phyloP scores from a whole-genome alignment of 1,284 basidiomycete species.

The Mycosarcoma maydis region DNA sequence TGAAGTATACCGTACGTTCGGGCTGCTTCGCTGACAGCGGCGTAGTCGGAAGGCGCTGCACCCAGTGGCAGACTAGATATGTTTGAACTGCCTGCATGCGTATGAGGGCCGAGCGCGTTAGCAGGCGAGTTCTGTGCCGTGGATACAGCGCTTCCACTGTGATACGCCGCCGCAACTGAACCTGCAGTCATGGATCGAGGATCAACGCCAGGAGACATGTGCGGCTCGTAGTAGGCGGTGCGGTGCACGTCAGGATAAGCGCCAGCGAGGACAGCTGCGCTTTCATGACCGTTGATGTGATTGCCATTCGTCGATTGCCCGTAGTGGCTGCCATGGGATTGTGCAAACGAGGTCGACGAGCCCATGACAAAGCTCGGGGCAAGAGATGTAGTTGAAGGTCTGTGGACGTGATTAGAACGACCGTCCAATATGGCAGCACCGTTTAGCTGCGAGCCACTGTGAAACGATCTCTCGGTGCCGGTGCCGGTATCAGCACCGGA shows the following conservation, averaged over 20 bases:
- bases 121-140: slow-evolving; percentile 1
- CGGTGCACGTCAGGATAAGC: slow-evolving; percentile 33
- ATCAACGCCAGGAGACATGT: slow-evolving; percentile 20
- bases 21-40: slow-evolving; percentile 16
- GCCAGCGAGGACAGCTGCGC: slow-evolving; percentile 5
- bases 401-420: slow-evolving; percentile 16
- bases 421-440: slow-evolving; percentile 7
- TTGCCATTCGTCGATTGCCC: slow-evolving; percentile 5
- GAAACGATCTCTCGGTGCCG: slow-evolving; percentile 10
- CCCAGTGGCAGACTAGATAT: slow-evolving; percentile 23
- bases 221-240: slow-evolving; percentile 25
- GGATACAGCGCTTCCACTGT: slow-evolving; percentile 1
- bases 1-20: slow-evolving; percentile 14
- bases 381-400: slow-evolving; percentile 28
- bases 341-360: slow-evolving; percentile 21
- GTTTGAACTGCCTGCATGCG: slow-evolving; percentile 1
- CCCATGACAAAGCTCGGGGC: slow-evolving; percentile 32
- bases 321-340: slow-evolving; percentile 22
- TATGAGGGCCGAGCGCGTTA: background rate
- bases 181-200: slow-evolving; percentile 12
- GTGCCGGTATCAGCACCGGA: slow-evolving; percentile 9
- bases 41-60: slow-evolving; percentile 23
- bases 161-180: slow-evolving; percentile 25
- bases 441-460: slow-evolving; percentile 14
- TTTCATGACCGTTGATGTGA: background rate